Base-by-base conservation (phyloP, 2,329 filamentous ascomycete species). In the Albophoma yamanashiensis region DNA sequence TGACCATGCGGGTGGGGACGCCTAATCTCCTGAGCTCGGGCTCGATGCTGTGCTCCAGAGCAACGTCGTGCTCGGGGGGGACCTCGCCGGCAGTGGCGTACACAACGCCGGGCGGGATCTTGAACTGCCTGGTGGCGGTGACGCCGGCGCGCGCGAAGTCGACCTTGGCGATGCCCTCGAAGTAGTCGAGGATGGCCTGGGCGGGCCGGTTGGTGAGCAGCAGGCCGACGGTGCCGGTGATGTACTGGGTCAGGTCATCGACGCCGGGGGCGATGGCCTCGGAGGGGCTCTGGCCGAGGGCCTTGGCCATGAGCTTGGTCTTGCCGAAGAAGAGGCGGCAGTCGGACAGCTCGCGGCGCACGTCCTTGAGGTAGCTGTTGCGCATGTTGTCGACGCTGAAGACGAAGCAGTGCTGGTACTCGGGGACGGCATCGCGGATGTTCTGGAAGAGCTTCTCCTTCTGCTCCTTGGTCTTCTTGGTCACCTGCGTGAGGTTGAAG, bases 261-360 rank as follows among this genome's bases (percentile, higher is more conserved):
- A 94, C 85, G 71, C 91, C 90, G 53, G 89, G 84, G 67, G 91
- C 89, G 75, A 89, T 84, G 76, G 92, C 91, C 69, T 91, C 89
- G 70, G 89, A 88, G 66, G 86, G 82, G 59, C 81, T 87, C 65
- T 84, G 83, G 71, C 94, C 94, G 34, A 99, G 88, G 60, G 94
- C 92, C 77, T 94, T 93, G 68, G 90, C 87, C 92, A 97, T 97
- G 75, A 99, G 92, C 79, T 97, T 97, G 62, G 93, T 97, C 81
- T 97, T 99, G 78, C 93, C 94, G 77, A 97, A 97, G 85, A 97
- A 97, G 73, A 99, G 80, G 68, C 92, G 94, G 68, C 56, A 57
- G 78, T 97, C 92, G 57, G 82, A 81, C 67, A 97, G 87, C 69
- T 96, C 89, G 66, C 86, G 84, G 67, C 93, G 87, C 67, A 97